phyloP scores from a whole-genome alignment of 2,329 filamentous ascomycete species.

The Penicillium sp. region DNA sequence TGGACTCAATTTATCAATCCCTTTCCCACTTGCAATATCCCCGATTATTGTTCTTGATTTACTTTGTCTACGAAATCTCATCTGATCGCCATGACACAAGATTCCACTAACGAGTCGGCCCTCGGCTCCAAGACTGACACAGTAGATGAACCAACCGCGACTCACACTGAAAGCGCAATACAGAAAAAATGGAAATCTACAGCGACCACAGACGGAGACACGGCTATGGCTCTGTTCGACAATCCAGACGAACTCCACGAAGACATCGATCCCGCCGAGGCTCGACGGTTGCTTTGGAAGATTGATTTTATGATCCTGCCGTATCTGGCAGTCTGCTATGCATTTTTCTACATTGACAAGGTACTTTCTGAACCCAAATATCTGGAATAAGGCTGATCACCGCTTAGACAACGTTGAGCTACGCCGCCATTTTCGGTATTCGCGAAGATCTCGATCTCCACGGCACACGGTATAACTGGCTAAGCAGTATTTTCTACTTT shows the following conservation, averaged over 20 bases:
- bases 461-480: conserved; percentile 55
- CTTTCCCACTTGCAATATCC: not conserved
- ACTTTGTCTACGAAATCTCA: not conserved
- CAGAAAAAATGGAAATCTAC: conserved; percentile 26
- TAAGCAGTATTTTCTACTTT: conserved; percentile 53
- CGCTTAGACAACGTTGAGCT: conserved; percentile 51
- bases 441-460: conserved; percentile 52
- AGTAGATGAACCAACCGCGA: conserved; percentile 20
- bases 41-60: too few species aligned
- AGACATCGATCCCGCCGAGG: conserved; percentile 44
- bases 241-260: conserved; percentile 46
- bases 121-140: conserved; percentile 21
- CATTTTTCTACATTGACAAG: conserved; percentile 49
- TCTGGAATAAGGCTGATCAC: too few species aligned
- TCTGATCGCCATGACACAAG: conserved; percentile 12
- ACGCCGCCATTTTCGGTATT: conserved; percentile 61
- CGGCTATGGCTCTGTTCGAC: conserved; percentile 48
- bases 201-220: conserved; percentile 42
- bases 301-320: conserved; percentile 57
- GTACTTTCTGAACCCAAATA: conserved; percentile 13
- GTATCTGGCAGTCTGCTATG: conserved; percentile 50
- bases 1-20: not conserved
- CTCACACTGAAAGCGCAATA: conserved; percentile 26
- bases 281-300: conserved; percentile 48
- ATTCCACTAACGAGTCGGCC: conserved; percentile 3